phyloP scores from a whole-genome alignment of 495 filamentous ascomycete species.

The Daldinia childiae region DNA sequence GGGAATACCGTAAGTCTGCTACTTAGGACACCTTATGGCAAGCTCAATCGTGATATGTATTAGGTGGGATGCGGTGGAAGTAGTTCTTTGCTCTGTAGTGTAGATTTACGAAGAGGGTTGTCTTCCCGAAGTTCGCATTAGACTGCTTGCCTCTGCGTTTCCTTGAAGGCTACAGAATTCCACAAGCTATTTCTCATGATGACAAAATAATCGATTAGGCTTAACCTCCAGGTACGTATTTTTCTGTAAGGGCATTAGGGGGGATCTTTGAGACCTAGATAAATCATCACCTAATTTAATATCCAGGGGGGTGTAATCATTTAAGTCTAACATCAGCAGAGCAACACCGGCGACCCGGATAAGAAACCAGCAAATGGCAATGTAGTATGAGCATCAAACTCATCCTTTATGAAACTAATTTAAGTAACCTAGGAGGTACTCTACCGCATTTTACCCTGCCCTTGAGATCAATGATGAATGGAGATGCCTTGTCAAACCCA shows the following conservation, averaged over 20 bases:
- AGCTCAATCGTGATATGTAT: background rate
- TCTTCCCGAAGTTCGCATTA: background rate
- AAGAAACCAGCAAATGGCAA: background rate
- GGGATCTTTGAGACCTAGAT: background rate
- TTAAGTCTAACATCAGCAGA: background rate
- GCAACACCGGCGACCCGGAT: background rate
- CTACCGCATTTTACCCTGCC: background rate
- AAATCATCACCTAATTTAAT: background rate
- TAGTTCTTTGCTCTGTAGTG: background rate
- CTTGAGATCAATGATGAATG: background rate
- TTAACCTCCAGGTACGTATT: background rate
- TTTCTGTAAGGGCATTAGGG: background rate
- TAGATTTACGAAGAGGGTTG: background rate
- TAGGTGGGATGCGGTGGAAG: too few relatives aligned
- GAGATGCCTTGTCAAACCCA: background rate
- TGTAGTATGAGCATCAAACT: background rate
- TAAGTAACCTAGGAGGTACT: background rate
- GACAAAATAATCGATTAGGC: background rate
- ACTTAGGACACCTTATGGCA: background rate
- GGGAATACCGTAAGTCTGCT: background rate
- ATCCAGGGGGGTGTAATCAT: constrained; percentile 2
- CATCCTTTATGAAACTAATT: background rate
- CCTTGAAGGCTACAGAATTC: background rate
- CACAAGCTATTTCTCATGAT: background rate
- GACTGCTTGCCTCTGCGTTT: background rate